phyloP scores from a whole-genome alignment of 1,284 basidiomycete genomes.

The Rhizoctonia solani region DNA sequence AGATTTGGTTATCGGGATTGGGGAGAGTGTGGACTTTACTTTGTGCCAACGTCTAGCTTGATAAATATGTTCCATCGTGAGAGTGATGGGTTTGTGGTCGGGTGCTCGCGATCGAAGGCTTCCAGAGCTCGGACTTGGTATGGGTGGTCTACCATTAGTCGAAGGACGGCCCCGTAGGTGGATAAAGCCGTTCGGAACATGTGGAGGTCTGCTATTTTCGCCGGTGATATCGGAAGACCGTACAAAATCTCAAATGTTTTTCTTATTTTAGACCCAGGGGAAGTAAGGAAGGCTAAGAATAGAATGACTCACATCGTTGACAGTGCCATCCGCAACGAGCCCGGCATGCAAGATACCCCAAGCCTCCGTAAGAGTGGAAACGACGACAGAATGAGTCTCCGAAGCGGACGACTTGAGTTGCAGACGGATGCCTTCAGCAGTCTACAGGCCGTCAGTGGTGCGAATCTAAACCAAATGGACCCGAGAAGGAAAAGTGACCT shows the following conservation, averaged over 20 bases:
- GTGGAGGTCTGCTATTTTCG: constrained; percentile 74
- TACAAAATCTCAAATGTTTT: constrained; percentile 91
- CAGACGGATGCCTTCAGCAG: constrained; percentile 23
- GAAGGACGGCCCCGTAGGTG: constrained; percentile 58
- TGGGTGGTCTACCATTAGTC: constrained; percentile 75
- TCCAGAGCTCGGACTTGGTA: constrained; percentile 71
- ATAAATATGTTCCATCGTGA: constrained; percentile 73
- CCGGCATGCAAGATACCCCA: constrained; percentile 73
- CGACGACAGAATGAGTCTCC: constrained; percentile 64
- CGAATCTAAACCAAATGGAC: constrained; percentile 40
- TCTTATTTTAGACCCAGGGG: too few species aligned
- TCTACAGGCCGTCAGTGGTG: constrained; percentile 40
- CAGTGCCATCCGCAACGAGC: constrained; percentile 70
- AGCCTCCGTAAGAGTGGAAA: constrained; percentile 80
- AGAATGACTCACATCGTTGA: constrained; percentile 64
- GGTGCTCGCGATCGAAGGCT: constrained; percentile 53
- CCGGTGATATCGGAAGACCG: constrained; percentile 68
- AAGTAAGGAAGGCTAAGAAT: too few species aligned
- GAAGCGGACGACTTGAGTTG: constrained; percentile 63
- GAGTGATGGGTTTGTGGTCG: constrained; percentile 43
- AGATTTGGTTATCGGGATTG: background rate
- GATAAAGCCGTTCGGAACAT: constrained; percentile 60
- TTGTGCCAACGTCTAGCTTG: constrained; percentile 83
- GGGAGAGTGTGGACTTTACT: too few species aligned
- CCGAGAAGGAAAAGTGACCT: constrained; percentile 50